Evolutionary conservation across 1,139 yeast genomes (phyloP), one percentile per base, ranked within the genome.

Genomic region (Yamadazyma blattariae): DNA sequence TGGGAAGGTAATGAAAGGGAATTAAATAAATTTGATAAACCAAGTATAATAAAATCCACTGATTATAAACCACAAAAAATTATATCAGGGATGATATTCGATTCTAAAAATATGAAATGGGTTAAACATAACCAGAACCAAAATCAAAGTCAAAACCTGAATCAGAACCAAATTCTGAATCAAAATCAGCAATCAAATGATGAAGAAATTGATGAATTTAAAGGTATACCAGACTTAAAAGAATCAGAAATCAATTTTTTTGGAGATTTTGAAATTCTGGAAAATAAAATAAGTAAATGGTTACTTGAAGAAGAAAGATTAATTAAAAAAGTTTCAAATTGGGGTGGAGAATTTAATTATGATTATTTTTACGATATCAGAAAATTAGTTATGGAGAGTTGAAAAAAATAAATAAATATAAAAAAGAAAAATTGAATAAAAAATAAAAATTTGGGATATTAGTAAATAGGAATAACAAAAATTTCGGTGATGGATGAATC

Each of bases 1-100:
- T 82, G 89, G 89, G 88, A 81, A 51, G 89, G 89, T 3, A 82
- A 82, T 47, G 84, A 81, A 31, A 64, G 64, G 15, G 86, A 79
- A 28, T 57, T 77, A 34, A 55, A 70, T 35, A 63, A 67, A 39
- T 78, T 79, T 48, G 79, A 75, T 29, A 61, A 56, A 37, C 71
- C 71, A 1, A 57, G 65, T 10, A 52, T 67, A 28, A 66, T 67
- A 11, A 65, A 70, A 3, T 47, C 51, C 25, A 51, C 53, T 18
- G 71, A 64, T 27, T 50, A 61, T 24, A 47, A 51, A 25, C 41
- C 38, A n/a, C 19, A 26, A 16, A 30, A 44, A 49, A 24, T 35
- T 32, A n/a, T n/a, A n/a, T 31, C 46, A 43, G 13, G 45, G 25
- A 82, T 82, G 88, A 67, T 71, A 29, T 81, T 78, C 51, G 86